Percentiles rank a stretch among this genome's conserved stretches.
These are phyloP conservation scores for Kwoniella sp. DNA, from an alignment of 768 basidiomycete genomes.

Conservation along the genomic window DNA sequence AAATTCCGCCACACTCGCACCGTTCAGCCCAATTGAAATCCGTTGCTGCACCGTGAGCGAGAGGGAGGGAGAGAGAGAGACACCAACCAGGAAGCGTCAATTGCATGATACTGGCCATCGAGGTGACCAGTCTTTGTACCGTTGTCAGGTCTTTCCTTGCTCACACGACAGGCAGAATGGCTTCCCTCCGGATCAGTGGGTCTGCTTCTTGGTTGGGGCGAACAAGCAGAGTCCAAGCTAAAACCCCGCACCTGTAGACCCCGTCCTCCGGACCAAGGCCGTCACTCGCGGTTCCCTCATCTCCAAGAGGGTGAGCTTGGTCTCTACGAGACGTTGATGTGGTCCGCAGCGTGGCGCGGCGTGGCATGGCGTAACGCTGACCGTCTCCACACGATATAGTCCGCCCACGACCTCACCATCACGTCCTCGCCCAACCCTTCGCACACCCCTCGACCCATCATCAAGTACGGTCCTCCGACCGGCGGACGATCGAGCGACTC, in stretches of 20 bases:
- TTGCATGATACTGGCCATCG: too few relatives aligned
- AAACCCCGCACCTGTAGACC: conserved; percentile 16
- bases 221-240: neutral
- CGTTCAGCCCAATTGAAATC: too few relatives aligned
- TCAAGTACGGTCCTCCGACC: conserved; percentile 64
- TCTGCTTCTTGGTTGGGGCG: neutral
- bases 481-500: conserved; percentile 69
- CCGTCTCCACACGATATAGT: conserved; percentile 28
- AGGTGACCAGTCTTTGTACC: too few relatives aligned
- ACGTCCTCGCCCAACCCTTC: conserved; percentile 18
- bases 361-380: too few relatives aligned
- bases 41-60: too few relatives aligned
- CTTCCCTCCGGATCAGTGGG: conserved; percentile 23
- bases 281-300: conserved; percentile 7
- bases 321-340: too few relatives aligned
- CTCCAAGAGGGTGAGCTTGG: conserved; percentile 27
- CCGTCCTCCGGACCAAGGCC: conserved; percentile 22
- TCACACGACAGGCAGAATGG: conserved; percentile 17
- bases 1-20: conserved; percentile 30
- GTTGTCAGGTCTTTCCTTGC: too few relatives aligned
- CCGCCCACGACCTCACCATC: conserved; percentile 46
- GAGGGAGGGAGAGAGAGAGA: too few relatives aligned
- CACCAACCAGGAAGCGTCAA: conserved; percentile 13
- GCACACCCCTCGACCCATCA: conserved; percentile 54
- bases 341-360: too few relatives aligned